Percentiles rank a stretch among this genome's conserved stretches.
Conservation (phyloP, 2,329 filamentous ascomycete species). For the Hyphodiscus sp. region DNA sequence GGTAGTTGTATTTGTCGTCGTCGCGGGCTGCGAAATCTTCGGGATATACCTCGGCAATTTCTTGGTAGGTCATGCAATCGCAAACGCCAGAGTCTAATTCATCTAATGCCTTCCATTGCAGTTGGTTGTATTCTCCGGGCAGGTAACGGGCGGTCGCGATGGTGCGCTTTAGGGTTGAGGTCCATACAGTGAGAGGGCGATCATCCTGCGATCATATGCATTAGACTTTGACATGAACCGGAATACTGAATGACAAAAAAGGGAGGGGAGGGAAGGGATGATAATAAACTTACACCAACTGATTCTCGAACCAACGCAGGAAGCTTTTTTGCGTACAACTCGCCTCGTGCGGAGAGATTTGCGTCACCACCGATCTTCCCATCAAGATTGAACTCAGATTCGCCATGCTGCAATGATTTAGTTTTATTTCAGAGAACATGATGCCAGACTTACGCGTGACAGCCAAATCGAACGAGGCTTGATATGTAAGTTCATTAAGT, state of each 20-base stretch:
- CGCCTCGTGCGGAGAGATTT: constrained; percentile 75
- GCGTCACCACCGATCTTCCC: constrained; percentile 93
- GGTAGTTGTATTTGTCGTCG: constrained; percentile 99
- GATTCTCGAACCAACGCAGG: constrained; percentile 80
- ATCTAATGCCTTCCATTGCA: constrained; percentile 98
- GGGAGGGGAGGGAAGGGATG: background rate
- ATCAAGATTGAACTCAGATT: constrained; percentile 84
- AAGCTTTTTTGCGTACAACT: constrained; percentile 79
- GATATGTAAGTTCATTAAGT: constrained; percentile 97
- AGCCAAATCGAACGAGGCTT: constrained; percentile 95
- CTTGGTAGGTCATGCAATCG: constrained; percentile 80
- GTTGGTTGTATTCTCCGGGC: constrained; percentile 75
- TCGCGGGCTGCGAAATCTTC: constrained; percentile 94
- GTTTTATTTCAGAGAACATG: background rate
- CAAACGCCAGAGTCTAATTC: constrained; percentile 96
- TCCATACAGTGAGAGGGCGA: constrained; percentile 65
- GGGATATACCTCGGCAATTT: constrained; percentile 85
- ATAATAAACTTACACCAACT: constrained; percentile 60
- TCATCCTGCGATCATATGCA: constrained; percentile 36
- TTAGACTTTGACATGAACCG: constrained; percentile 1
- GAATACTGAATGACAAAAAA: constrained; percentile 11
- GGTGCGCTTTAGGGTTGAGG: constrained; percentile 72
- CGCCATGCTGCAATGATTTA: constrained; percentile 63
- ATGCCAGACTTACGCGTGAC: constrained; percentile 61
- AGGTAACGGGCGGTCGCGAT: constrained; percentile 87